A percentile compares a stretch with the other conserved stretches of the same genome.
These are phyloP conservation scores for Pleoardoris graminearum DNA, from an alignment of 2,329 filamentous ascomycete genomes.

Conservation along the genomic window DNA sequence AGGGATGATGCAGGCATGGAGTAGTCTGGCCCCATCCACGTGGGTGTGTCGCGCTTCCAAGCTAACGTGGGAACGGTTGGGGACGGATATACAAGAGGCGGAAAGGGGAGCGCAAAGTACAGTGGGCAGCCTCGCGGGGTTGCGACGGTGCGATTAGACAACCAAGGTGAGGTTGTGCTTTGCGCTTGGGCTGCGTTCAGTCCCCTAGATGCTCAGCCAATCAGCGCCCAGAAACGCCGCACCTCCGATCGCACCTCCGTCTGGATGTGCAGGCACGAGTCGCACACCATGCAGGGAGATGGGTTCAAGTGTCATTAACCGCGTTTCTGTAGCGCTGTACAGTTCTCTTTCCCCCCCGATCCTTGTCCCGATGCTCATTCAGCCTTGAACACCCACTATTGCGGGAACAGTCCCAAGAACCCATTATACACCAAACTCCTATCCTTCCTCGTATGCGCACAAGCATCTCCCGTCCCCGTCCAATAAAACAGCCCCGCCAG, in stretches of 20 bases:
- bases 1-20: conserved; percentile 45
- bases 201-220: conserved; percentile 7
- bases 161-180: conserved; percentile 17
- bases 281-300: no score
- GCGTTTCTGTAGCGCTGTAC: no score
- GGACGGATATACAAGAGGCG: conserved; percentile 15
- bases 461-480: conserved; percentile 72
- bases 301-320: no score
- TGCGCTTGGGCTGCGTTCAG: conserved; percentile 10
- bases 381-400: conserved; percentile 24
- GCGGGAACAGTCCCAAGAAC: conserved; percentile 55
- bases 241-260: conserved; percentile 1
- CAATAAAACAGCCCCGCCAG: conserved; percentile 81
- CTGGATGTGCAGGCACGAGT: no score
- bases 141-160: conserved; percentile 11
- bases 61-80: neutral
- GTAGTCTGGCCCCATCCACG: conserved; percentile 42
- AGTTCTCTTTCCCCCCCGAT: no score
- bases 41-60: conserved; percentile 32
- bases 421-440: conserved; percentile 65
- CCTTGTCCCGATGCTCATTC: no score
- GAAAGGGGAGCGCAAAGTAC: neutral
- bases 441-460: conserved; percentile 45
- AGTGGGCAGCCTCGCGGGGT: conserved; percentile 3
- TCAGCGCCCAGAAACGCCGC: conserved; percentile 13